phyloP scores from a whole-genome alignment of 352 stramenopile species.

The Phytophthora hibernalis region DNA sequence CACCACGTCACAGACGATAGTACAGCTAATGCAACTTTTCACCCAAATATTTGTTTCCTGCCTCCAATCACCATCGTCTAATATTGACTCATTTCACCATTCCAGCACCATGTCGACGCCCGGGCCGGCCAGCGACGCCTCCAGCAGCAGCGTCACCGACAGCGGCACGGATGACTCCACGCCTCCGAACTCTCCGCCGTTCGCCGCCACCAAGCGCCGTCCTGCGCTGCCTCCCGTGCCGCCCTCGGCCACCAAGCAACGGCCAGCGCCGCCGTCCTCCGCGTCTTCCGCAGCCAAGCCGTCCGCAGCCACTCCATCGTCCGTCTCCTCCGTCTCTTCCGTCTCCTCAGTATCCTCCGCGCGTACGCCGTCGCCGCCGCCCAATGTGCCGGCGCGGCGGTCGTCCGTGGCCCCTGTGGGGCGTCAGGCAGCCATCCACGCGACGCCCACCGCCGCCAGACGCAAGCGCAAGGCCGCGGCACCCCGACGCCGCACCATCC shows the following conservation, averaged over 20 bases:
- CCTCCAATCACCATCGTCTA: conserved; percentile 1
- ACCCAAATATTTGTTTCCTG: not conserved
- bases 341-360: not conserved
- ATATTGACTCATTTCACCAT: conserved; percentile 1
- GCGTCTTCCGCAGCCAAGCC: conserved; percentile 9
- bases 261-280: not conserved
- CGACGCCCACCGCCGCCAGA: conserved; percentile 42
- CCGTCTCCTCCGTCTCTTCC: conserved; percentile 18
- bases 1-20: too few relatives aligned
- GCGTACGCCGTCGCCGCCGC: conserved; percentile 34
- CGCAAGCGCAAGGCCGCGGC: conserved; percentile 40
- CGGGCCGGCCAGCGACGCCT: conserved; percentile 30
- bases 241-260: too few relatives aligned
- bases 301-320: too few relatives aligned
- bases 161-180: conserved; percentile 40
- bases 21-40: not conserved
- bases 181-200: conserved; percentile 33
- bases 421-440: conserved; percentile 50
- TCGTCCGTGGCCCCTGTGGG: conserved; percentile 44
- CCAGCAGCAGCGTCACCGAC: conserved; percentile 44
- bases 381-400: conserved; percentile 35
- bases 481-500: conserved; percentile 26
- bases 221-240: not conserved
- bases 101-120: conserved; percentile 26
- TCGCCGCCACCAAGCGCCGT: conserved; percentile 23